These are phyloP conservation scores for Penicillium paneum DNA, from an alignment of 2,329 filamentous ascomycete genomes.

Conservation along the genomic window DNA sequence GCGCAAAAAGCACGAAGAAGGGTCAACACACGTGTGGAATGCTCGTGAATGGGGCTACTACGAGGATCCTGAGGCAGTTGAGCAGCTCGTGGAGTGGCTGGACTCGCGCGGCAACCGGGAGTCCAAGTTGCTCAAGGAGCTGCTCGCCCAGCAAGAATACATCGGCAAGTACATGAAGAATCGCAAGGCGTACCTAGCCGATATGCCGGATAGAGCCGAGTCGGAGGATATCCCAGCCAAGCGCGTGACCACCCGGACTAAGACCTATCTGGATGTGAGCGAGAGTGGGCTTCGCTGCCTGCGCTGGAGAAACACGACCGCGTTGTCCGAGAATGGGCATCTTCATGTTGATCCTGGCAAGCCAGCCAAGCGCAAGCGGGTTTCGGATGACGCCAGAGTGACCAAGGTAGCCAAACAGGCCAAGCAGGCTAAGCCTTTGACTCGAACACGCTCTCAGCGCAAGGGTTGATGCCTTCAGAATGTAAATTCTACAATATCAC, in stretches of 20 bases:
- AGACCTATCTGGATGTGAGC: conserved; percentile 55
- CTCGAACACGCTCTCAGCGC: conserved; percentile 48
- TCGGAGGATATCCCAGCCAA: conserved; percentile 47
- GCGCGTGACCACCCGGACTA: conserved; percentile 62
- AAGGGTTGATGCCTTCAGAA: conserved; percentile 6
- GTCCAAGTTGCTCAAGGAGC: conserved; percentile 80
- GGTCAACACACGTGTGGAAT: conserved; percentile 69
- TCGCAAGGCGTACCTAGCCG: conserved; percentile 67
- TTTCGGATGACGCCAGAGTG: conserved; percentile 39
- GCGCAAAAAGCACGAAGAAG: conserved; percentile 83
- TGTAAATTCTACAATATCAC: conserved; percentile 7
- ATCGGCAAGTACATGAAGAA: conserved; percentile 78
- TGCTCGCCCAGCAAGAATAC: conserved; percentile 69
- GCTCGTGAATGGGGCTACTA: conserved; percentile 90
- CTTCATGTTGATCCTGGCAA: conserved; percentile 58
- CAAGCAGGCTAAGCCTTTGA: conserved; percentile 51
- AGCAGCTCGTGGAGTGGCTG: conserved; percentile 80
- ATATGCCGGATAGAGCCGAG: conserved; percentile 50
- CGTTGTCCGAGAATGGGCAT: conserved; percentile 57
- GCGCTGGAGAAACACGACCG: conserved; percentile 63
- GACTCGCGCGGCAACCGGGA: conserved; percentile 85
- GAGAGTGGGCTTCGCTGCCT: conserved; percentile 56
- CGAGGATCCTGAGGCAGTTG: conserved; percentile 73
- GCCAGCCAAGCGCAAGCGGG: conserved; percentile 49
- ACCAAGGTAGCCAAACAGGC: conserved; percentile 43